A percentile compares a stretch with the other conserved stretches of the same genome.
Evolutionary conservation across 1,284 basidiomycete genomes (phyloP).

Genomic region (Phylloboletellus chloephorus): DNA sequence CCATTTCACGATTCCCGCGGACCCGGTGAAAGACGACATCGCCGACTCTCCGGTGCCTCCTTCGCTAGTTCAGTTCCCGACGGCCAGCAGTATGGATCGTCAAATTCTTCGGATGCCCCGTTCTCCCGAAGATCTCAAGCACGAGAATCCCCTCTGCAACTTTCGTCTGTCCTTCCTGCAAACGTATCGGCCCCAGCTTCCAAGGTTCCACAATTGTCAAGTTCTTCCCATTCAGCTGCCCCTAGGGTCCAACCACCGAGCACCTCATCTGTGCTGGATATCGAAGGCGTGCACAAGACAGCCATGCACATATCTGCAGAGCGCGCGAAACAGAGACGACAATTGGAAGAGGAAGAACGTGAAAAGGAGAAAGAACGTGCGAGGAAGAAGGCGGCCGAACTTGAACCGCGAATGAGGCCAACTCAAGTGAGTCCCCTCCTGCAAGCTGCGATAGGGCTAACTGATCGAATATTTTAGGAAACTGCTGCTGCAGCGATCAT

Average conservation of each 20-base stretch:
- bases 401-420: constrained; percentile 69
- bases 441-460: neutral
- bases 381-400: constrained; percentile 75
- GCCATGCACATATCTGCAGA: constrained; percentile 90
- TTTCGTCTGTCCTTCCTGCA: constrained; percentile 30
- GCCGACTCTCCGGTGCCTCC: constrained; percentile 26
- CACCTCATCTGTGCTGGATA: constrained; percentile 42
- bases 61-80: constrained; percentile 27
- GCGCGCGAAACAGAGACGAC: constrained; percentile 71
- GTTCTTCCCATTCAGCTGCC: constrained; percentile 36
- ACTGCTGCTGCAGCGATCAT: constrained; percentile 9
- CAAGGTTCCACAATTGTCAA: constrained; percentile 31
- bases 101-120: constrained; percentile 20
- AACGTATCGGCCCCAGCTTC: constrained; percentile 8
- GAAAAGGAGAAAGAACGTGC: constrained; percentile 83
- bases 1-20: constrained; percentile 19
- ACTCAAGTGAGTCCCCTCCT: constrained; percentile 17
- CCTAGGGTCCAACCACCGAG: constrained; percentile 34
- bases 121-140: constrained; percentile 25
- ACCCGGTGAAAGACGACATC: constrained; percentile 21
- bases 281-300: constrained; percentile 71
- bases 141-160: constrained; percentile 30
- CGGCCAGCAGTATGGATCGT: constrained; percentile 20
- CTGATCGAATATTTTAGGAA: constrained; percentile 19
- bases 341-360: constrained; percentile 83